Percentiles rank a stretch among this genome's conserved stretches.
Evolutionary conservation across 2,329 filamentous ascomycete species (phyloP).

Genomic region (Ceratocystis huliohia): DNA sequence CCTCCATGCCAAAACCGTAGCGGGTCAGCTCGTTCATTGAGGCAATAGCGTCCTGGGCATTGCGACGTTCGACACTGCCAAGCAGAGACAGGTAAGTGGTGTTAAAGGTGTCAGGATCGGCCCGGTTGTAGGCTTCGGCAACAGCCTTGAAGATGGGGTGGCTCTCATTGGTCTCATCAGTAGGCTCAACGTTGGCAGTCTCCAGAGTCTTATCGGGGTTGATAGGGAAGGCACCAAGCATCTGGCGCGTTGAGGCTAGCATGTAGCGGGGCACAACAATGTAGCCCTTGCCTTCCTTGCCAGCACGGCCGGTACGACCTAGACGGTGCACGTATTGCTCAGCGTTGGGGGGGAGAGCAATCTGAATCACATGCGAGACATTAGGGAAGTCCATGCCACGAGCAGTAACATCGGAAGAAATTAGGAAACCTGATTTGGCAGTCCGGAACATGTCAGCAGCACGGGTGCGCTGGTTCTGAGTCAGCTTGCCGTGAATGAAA

Average conservation of each 20-base stretch:
- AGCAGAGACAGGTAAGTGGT: constrained; percentile 46
- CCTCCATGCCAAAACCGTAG: constrained; percentile 39
- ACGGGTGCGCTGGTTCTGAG: constrained; percentile 54
- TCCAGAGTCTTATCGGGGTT: constrained; percentile 40
- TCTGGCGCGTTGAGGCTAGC: constrained; percentile 33
- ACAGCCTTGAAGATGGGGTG: constrained; percentile 33
- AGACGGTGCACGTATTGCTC: constrained; percentile 68
- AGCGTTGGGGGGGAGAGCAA: constrained; percentile 50
- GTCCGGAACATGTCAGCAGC: constrained; percentile 60
- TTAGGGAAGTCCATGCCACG: constrained; percentile 74
- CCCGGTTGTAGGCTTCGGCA: constrained; percentile 25
- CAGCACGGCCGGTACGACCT: constrained; percentile 63
- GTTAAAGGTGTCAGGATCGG: constrained; percentile 27
- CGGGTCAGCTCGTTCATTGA: constrained; percentile 42
- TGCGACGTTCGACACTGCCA: constrained; percentile 35
- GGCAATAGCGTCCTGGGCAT: constrained; percentile 31
- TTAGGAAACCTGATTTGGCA: constrained; percentile 49
- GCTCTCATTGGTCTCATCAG: constrained; percentile 13
- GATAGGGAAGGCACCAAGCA: constrained; percentile 49
- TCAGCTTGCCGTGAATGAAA: constrained; percentile 69
- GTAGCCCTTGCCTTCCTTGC: constrained; percentile 60
- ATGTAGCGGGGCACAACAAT: constrained; percentile 49
- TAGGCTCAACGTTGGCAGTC: constrained; percentile 29
- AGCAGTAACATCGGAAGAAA: constrained; percentile 70
- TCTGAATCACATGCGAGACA: constrained; percentile 67